Conservation (phyloP, 2,329 filamentous ascomycete genomes). For the Iodosphaeria phyllophila region DNA sequence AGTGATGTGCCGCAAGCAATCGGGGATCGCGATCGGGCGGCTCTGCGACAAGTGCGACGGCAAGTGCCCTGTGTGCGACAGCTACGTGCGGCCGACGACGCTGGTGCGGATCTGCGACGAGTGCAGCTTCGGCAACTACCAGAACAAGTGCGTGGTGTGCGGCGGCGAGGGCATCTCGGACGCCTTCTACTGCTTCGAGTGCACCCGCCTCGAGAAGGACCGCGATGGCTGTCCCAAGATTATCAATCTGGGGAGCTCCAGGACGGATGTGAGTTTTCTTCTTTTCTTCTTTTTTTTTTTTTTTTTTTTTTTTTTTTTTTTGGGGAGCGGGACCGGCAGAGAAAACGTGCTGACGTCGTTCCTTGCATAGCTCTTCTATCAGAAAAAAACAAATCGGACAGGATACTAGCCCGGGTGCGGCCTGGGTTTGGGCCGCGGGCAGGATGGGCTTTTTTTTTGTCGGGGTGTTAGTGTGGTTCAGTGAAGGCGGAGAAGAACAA, state of each 20-base stretch:
- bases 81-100: constrained; percentile 93
- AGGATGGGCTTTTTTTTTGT: too few species aligned
- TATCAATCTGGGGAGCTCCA: constrained; percentile 88
- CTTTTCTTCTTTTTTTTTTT: constrained; percentile 1
- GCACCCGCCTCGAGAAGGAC: constrained; percentile 90
- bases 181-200: constrained; percentile 99
- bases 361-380: constrained; percentile 34
- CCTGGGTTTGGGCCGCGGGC: constrained; percentile 33
- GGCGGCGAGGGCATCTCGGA: constrained; percentile 96
- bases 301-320: constrained; percentile 1
- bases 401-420: constrained; percentile 30
- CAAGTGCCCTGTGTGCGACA: constrained; percentile 98
- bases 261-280: constrained; percentile 58
- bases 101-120: constrained; percentile 98
- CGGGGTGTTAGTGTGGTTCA: neutral
- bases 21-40: constrained; percentile 92
- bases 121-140: constrained; percentile 98
- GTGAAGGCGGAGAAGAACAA: neutral
- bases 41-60: constrained; percentile 99
- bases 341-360: constrained; percentile 8
- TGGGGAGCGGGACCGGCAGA: too few species aligned
- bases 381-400: constrained; percentile 47
- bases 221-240: constrained; percentile 97
- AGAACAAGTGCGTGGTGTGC: constrained; percentile 98
- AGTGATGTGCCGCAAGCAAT: constrained; percentile 98